Percentiles rank a stretch among this genome's conserved stretches.
These are phyloP conservation scores for Plantago major DNA, from an alignment of 257 asterid species.

Conservation along the genomic window DNA sequence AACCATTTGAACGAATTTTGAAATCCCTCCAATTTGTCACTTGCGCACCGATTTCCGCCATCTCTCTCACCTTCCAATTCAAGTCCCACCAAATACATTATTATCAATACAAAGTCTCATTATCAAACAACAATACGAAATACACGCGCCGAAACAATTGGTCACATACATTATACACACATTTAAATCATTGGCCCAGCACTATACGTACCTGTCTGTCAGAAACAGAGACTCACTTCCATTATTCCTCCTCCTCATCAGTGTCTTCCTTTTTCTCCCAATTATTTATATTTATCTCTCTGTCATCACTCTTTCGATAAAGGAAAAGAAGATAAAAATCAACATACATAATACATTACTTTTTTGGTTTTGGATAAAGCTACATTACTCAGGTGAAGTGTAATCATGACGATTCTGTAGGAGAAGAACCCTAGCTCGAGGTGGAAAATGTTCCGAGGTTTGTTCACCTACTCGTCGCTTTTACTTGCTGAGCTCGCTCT, in stretches of 20 bases:
- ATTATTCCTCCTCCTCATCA: conserved; percentile 22
- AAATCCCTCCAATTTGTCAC: conserved; percentile 25
- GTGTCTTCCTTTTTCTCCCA: conserved; percentile 5
- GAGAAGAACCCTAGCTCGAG: conserved; percentile 28
- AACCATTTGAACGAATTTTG: conserved; percentile 22
- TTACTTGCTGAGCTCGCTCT: conserved; percentile 33
- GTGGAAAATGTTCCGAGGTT: conserved; percentile 16
- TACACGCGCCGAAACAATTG: conserved; percentile 10
- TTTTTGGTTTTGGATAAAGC: too few species aligned
- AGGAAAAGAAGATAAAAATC: too few species aligned
- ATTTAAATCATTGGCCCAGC: conserved; percentile 1
- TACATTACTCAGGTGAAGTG: conserved; percentile 19
- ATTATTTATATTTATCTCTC: conserved; percentile 17
- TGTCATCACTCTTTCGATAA: background rate
- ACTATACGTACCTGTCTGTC: conserved; percentile 9
- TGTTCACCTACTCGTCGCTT: conserved; percentile 29
- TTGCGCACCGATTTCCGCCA: conserved; percentile 37
- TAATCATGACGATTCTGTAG: too few species aligned
- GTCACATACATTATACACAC: conserved; percentile 23
- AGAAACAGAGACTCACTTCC: conserved; percentile 24
- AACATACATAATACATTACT: too few species aligned
- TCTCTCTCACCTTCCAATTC: background rate
- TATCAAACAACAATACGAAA: too few species aligned
- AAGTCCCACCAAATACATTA: too few species aligned
- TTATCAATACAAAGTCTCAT: too few species aligned